These are phyloP conservation scores for Botrytis hyacinthi DNA, from an alignment of 2,329 filamentous ascomycete genomes.

Conservation along the genomic window DNA sequence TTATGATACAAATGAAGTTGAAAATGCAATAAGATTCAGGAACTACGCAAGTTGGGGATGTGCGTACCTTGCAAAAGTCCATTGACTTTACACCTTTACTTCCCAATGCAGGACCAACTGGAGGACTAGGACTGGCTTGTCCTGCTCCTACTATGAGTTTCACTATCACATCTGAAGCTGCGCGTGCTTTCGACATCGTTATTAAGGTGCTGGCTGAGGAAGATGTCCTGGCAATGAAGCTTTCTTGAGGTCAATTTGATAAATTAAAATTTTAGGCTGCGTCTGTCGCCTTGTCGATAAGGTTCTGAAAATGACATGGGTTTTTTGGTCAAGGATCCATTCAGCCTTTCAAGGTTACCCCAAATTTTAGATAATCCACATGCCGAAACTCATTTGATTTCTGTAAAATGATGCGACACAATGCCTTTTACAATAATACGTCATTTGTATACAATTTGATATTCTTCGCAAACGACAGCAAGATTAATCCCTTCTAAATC, in stretches of 20 bases:
- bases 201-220: slow-evolving; percentile 9
- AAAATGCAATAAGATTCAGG: not conserved
- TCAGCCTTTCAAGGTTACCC: slow-evolving; percentile 18
- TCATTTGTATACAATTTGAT: slow-evolving; percentile 10
- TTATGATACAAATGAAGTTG: not conserved
- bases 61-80: slow-evolving; percentile 93
- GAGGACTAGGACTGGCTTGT: slow-evolving; percentile 90
- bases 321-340: not conserved
- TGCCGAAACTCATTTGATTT: slow-evolving; percentile 5
- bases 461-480: slow-evolving; percentile 9
- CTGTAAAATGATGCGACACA: slow-evolving; percentile 5
- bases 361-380: slow-evolving; percentile 8
- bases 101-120: slow-evolving; percentile 92
- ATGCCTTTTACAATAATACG: slow-evolving; percentile 11
- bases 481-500: slow-evolving; percentile 9
- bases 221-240: not conserved
- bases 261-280: slow-evolving; percentile 9
- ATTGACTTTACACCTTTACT: slow-evolving; percentile 98
- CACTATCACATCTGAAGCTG: slow-evolving; percentile 68
- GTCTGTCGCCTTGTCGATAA: slow-evolving; percentile 20
- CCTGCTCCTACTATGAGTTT: slow-evolving; percentile 97
- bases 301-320: slow-evolving; percentile 7
- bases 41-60: not conserved
- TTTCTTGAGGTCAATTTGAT: slow-evolving; percentile 1
- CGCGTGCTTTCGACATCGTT: slow-evolving; percentile 40